Base-by-base conservation (phyloP, 306 rosid genomes). In the Trifolium repens region DNA sequence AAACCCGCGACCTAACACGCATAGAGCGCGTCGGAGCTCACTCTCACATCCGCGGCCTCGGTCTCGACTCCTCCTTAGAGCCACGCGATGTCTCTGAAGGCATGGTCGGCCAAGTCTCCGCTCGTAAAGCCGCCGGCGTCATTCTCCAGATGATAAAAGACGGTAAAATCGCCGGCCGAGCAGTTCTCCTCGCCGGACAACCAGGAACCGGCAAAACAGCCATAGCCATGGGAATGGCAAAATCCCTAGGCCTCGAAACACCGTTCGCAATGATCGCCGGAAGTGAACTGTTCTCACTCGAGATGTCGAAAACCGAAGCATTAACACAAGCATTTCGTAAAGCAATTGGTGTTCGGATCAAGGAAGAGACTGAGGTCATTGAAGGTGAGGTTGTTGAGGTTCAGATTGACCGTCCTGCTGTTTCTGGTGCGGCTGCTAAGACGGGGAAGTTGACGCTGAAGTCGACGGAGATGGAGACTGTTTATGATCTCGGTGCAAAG, bases 211-310 rank as follows among this genome's bases (percentile, higher is more conserved):
- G 99, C 14, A 94, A 94, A 84, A 94, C 99, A 30, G 99, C 99
- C 74, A 94, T 94, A 34, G 99, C 97, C 5, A 94, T 94, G 99
- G 99, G 99, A n/a, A 89, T 92, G 97, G 99, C 99, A 5, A 94
- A 92, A 85, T 94, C 99, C 30, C 88, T 94, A 5, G 99, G 99
- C 34, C 88, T 92, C 1, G 98, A 94, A 47, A 89, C 99, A 1
- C 99, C 99, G 2, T 94, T 94, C 39, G 99, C 99, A 2, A 94
- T 94, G 99, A 74, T 94, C 1, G 96, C 97, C 3, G 99, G 93
- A 0, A 94, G 99, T 67, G 99, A 94, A 88, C 90, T 94, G 30
- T 94, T 94, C 77, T 94, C 99, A 0, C 93, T 94, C 0, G 99
- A 94, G 78, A 94, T 94, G 99, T 88, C 93, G 2, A 94, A 90